phyloP scores from a whole-genome alignment of 2,329 filamentous ascomycete genomes.

The Phoma herbarum region DNA sequence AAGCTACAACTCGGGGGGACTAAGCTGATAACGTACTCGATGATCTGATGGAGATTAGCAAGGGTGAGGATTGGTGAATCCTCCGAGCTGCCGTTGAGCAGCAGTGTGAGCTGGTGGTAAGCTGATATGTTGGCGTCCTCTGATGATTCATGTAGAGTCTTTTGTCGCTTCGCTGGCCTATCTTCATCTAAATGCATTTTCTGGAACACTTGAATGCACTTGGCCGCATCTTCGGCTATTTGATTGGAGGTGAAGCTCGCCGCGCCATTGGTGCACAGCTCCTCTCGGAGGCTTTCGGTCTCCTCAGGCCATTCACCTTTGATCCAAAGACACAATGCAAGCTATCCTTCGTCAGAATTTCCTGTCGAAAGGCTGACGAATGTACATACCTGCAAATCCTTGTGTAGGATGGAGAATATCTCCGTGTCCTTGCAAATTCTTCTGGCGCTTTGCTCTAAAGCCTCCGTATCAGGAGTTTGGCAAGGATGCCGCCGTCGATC shows the following conservation, averaged over 20 bases:
- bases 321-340: constrained; percentile 48
- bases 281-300: constrained; percentile 32
- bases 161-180: constrained; percentile 44
- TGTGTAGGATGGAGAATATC: constrained; percentile 30
- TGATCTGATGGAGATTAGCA: constrained; percentile 34
- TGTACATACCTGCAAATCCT: constrained; percentile 46
- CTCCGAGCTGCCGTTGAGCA: constrained; percentile 36
- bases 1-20: constrained; percentile 5
- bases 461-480: neutral
- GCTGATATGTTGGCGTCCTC: constrained; percentile 22
- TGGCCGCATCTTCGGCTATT: constrained; percentile 31
- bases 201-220: constrained; percentile 13
- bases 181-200: constrained; percentile 24
- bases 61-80: constrained; percentile 35
- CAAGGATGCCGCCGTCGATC: neutral
- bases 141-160: constrained; percentile 26
- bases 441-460: constrained; percentile 5
- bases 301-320: constrained; percentile 38
- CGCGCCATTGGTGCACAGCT: constrained; percentile 32
- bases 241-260: constrained; percentile 34
- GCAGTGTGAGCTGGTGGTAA: constrained; percentile 34
- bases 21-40: constrained; percentile 33
- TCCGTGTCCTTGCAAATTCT: constrained; percentile 32
- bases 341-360: constrained; percentile 30
- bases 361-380: neutral